A percentile compares a stretch with the other conserved stretches of the same genome.
These are phyloP conservation scores for Cryptosporidium viatorum DNA, from an alignment of 169 alveolate genomes.

Conservation along the genomic window DNA sequence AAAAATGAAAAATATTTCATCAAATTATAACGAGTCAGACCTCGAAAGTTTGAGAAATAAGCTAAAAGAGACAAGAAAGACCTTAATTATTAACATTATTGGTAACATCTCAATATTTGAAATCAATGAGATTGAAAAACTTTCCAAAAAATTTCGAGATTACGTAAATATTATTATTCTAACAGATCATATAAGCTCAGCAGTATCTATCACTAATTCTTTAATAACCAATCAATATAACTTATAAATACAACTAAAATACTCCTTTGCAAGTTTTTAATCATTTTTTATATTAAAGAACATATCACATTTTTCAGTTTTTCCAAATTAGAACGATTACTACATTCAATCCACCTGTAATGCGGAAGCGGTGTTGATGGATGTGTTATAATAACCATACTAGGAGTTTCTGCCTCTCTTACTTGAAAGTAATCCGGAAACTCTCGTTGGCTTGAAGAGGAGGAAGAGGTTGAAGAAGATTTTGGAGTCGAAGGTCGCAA, in stretches of 20 bases:
- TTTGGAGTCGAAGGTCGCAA: neutral
- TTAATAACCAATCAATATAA: neutral
- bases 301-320: slow-evolving; percentile 43
- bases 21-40: neutral
- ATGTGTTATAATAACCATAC: slow-evolving; percentile 46
- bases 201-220: slow-evolving; percentile 3
- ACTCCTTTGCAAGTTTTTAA: neutral
- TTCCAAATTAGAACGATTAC: slow-evolving; percentile 19
- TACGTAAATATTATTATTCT: neutral
- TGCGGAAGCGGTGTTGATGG: slow-evolving; percentile 58
- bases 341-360: slow-evolving; percentile 58
- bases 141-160: neutral
- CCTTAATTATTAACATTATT: slow-evolving; percentile 22
- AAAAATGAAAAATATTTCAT: neutral
- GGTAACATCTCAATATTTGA: slow-evolving; percentile 34
- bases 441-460: neutral
- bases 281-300: slow-evolving; percentile 22
- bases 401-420: slow-evolving; percentile 12
- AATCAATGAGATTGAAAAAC: slow-evolving; percentile 21
- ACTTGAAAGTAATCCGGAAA: neutral
- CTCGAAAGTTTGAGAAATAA: neutral
- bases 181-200: slow-evolving; percentile 26
- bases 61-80: neutral
- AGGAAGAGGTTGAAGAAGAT: neutral
- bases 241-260: neutral